Evolutionary conservation across 1,284 basidiomycete genomes (phyloP).

Genomic region (Cryptococcus hybrid): DNA sequence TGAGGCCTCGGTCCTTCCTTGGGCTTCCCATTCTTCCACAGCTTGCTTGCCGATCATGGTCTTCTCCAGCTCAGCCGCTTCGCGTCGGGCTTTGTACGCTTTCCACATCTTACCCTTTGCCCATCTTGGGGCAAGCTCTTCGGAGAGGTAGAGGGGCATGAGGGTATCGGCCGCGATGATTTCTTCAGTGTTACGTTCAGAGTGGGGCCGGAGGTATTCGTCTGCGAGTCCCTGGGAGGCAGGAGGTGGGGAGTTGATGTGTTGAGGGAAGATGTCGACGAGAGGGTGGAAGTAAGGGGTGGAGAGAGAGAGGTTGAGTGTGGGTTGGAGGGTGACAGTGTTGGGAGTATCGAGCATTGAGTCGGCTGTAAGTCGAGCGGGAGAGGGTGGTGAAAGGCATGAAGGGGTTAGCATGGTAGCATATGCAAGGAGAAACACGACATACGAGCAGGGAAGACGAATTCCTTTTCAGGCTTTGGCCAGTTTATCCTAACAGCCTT

Average conservation of each 20-base stretch:
- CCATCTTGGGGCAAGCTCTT: slow-evolving; percentile 48
- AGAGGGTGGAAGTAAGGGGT: not conserved
- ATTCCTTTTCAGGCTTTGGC: slow-evolving; percentile 22
- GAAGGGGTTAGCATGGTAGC: not conserved
- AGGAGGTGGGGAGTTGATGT: slow-evolving; percentile 23
- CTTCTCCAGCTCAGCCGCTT: slow-evolving; percentile 25
- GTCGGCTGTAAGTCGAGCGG: slow-evolving; percentile 2
- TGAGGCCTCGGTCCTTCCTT: slow-evolving; percentile 37
- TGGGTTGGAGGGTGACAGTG: slow-evolving; percentile 1
- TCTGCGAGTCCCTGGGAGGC: slow-evolving; percentile 24
- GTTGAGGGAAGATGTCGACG: slow-evolving; percentile 4
- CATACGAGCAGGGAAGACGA: slow-evolving; percentile 10
- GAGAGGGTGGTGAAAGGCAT: not conserved
- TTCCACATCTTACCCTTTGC: slow-evolving; percentile 36
- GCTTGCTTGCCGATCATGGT: slow-evolving; percentile 14
- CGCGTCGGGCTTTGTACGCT: slow-evolving; percentile 33
- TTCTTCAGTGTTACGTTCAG: slow-evolving; percentile 5
- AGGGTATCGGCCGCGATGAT: slow-evolving; percentile 28
- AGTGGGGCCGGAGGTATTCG: slow-evolving; percentile 11
- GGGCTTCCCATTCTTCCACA: slow-evolving; percentile 37
- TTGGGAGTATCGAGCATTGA: slow-evolving; percentile 19
- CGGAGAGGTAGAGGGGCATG: slow-evolving; percentile 48
- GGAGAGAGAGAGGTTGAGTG: not conserved
- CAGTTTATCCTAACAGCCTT: slow-evolving; percentile 30
- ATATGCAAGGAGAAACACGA: not conserved